Percentiles rank a stretch among this genome's conserved stretches.
These are phyloP conservation scores for Beauveria rudraprayagi DNA, from an alignment of 2,329 filamentous ascomycete genomes.

Conservation along the genomic window DNA sequence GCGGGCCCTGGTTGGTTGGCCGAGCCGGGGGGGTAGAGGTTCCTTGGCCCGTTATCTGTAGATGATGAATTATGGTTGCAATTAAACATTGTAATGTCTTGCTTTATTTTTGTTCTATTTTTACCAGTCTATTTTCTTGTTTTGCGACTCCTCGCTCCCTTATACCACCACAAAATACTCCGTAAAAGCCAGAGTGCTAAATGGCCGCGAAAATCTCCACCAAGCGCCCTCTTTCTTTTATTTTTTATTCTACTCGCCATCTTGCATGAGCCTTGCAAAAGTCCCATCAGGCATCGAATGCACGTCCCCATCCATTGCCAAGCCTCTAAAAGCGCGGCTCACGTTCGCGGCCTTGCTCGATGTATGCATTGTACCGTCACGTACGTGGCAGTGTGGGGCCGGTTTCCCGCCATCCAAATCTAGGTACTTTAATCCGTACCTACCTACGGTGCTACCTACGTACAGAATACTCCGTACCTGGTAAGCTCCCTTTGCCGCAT, in stretches of 20 bases:
- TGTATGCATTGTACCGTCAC: too few relatives aligned
- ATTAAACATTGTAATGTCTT: neutral
- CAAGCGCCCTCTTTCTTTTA: too few relatives aligned
- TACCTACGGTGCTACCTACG: neutral
- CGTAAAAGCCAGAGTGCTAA: too few relatives aligned
- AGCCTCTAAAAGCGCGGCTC: neutral
- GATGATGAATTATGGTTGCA: neutral
- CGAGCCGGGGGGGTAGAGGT: neutral
- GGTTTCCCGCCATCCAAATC: neutral
- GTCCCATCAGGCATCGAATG: neutral
- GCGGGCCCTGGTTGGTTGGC: neutral
- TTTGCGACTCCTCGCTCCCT: neutral
- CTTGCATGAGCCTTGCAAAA: neutral
- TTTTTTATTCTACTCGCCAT: neutral
- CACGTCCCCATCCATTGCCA: neutral
- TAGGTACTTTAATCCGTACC: neutral
- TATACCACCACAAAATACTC: too few relatives aligned
- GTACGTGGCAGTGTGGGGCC: slow-evolving; percentile 4
- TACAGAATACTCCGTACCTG: neutral
- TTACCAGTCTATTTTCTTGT: neutral
- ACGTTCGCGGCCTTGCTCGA: neutral
- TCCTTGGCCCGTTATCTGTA: neutral
- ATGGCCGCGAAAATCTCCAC: too few relatives aligned
- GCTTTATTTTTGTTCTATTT: neutral
- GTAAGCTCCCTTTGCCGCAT: neutral